Base-by-base conservation (phyloP, 2,329 filamentous ascomycete species). In the Triangularia setosa region DNA sequence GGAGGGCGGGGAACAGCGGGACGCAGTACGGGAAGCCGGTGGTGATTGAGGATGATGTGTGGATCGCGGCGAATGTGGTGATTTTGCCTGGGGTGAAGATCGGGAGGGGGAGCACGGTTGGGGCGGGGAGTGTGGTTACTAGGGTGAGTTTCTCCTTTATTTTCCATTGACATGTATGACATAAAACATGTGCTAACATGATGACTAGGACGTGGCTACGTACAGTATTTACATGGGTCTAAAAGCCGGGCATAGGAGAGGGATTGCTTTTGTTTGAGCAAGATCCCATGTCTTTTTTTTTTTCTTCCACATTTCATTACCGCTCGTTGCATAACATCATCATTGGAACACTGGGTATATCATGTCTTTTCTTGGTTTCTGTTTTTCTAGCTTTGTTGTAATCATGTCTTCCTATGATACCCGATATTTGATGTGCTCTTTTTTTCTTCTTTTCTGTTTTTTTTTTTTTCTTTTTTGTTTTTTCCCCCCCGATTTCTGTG, bases 51-150 rank as follows among this genome's bases (percentile, higher is more conserved):
- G 90, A 95, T 68, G 92, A 97, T 76, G 90, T 90, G 73, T 93
- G 90, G 87, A 86, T 96, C 66, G 91, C 89, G 1, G 91, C 90
- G 12, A 90, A 90, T 71, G 90, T 88, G 14, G 88, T 85, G 33
- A 89, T 97, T 65, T 80, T 96, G 64, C 89, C 91, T 0, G 92
- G 92, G 7, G 86, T 94, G 27, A 92, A 82, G 35, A 90, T 97
- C 71, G 92, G 93, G 8, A 87, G 87, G 73, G 93, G 93, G 4
- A 87, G 84, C 63, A 91, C 90, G 0, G 84, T 97, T 66, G 93
- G 91, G 9, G 92, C 93, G 6, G 92, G 91, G 14, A 91, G 90
- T 70, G 88, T 97, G 40, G 93, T 97, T 23, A 93, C 91, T 1
- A 94, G 90, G 87, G 81, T 84, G 74, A 64, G 68, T 67, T 64